Evolutionary conservation across 2,329 filamentous ascomycete species (phyloP), one percentile per base, ranked within the genome.

Genomic region (Ceratocystis diversiconidia): DNA sequence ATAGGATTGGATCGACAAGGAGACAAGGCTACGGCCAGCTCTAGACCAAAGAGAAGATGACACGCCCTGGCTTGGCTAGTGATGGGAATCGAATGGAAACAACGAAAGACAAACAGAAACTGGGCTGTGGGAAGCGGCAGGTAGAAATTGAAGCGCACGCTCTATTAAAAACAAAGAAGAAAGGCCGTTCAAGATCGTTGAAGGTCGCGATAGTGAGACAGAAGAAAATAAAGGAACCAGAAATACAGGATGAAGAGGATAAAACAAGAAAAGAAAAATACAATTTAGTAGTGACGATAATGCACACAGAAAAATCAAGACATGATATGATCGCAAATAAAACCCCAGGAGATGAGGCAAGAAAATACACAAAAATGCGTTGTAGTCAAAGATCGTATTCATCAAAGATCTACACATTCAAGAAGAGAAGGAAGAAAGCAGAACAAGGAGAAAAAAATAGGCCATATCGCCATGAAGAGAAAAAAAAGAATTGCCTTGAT

Each of bases 271-370:
- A 32, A 25, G 17, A 48, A 52, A 46, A 61, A 28, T 30, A 61
- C 22, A 50, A 61, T 52, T 63, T 22, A 52, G 1, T n/a, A 36
- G 22, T 17, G 44, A 36, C 28, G 44, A 63, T 48, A 5, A 36
- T 41, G 61, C 22, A 36, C 50, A 59, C 41, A n/a, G 12, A 55
- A 55, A 41, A 64, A 55, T 22, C 30, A 64, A 64, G 19, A 50
- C 48, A 50, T 50, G n/a, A 50, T 22, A 5, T 50, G 48, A 22
- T 50, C 3, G 48, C n/a, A 10, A 22, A 19, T n/a, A 61, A 10
- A 61, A 44, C 2, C 19, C 5, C 19, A 36, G 15, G 22, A 43
- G 25, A 61, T 2, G 28, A 52, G 50, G 62, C 52, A 36, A 55
- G 28, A 28, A 41, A 64, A 61, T 17, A 50, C 48, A 50, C 19